Evolutionary conservation across 306 rosid genomes (phyloP).

Genomic region (Sechiopsis laciniata): DNA sequence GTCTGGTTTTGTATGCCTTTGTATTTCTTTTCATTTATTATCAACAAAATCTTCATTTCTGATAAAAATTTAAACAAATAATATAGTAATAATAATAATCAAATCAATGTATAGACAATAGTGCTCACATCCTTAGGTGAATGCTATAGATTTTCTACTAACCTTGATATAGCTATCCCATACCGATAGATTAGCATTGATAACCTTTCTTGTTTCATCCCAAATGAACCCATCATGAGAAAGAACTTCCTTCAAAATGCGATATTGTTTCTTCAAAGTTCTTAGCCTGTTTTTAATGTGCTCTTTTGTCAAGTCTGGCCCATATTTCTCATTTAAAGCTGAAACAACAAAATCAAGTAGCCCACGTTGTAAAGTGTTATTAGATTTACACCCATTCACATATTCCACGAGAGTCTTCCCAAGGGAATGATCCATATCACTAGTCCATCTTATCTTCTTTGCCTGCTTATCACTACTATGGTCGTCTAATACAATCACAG

Average conservation of each 20-base stretch:
- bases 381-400: slow-evolving; percentile 48
- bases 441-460: slow-evolving; percentile 45
- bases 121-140: background rate
- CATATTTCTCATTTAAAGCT: slow-evolving; percentile 36
- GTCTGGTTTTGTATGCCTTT: background rate
- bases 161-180: slow-evolving; percentile 52
- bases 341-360: slow-evolving; percentile 41
- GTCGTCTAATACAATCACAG: slow-evolving; percentile 30
- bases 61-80: background rate
- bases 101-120: background rate
- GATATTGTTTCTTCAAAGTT: slow-evolving; percentile 50
- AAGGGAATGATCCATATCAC: slow-evolving; percentile 50
- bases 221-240: slow-evolving; percentile 45
- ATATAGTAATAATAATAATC: background rate
- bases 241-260: slow-evolving; percentile 36
- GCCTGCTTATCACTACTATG: slow-evolving; percentile 36
- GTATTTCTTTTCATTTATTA: background rate
- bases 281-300: slow-evolving; percentile 45
- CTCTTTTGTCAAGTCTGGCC: slow-evolving; percentile 40
- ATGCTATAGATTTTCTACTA: slow-evolving; percentile 15
- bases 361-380: slow-evolving; percentile 39
- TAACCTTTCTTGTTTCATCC: slow-evolving; percentile 46
- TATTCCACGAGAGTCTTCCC: slow-evolving; percentile 44
- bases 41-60: background rate
- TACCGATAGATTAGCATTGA: slow-evolving; percentile 39